Evolutionary conservation across 306 rosid species (phyloP), one percentile per base, ranked within the genome.

Genomic region (Biancaea sappan): DNA sequence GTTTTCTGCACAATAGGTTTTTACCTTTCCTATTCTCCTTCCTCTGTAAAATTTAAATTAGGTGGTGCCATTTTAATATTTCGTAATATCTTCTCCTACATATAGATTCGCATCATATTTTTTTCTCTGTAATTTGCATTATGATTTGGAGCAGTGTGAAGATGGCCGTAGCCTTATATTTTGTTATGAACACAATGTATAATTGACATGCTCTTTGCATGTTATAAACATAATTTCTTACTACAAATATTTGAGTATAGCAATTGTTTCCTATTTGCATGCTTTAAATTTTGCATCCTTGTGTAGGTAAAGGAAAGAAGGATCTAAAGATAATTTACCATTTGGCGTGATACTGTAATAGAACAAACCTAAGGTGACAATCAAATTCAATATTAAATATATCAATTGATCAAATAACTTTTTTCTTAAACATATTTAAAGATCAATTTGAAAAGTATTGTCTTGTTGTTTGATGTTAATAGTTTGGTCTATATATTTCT

Each of bases 61-160:
- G 90, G 85, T 82, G 16, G 85, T 85, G 87, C 15, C 26, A 48
- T 82, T 81, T 58, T 65, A 53, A 71, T 76, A 53, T 77, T 70
- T 74, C 74, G 72, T 72, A 46, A 79, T 83, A 77, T 85, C 85
- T 82, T 85, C 86, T 82, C 83, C 32, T 70, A 48, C 70, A 44
- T 87, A 85, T 89, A 85, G 89, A 84, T 78, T 85, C 82, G 62
- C 73, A 80, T 82, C 83, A 77, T 77, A 25, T 66, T 52, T 52
- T 89, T 86, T 83, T 68, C 74, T 77, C 47, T 81, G 84, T 80
- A 78, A 83, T 74, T 66, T 84, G 79, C 66, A 4, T 69, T 76
- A 31, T 75, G 86, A 72, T 41, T 56, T 79, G 77, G 77, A 73
- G 85, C 81, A 77, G 77, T 77, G 81, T 80, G 85, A 65, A 71